Evolutionary conservation across 148 eudicot genomes (phyloP), one percentile per base, ranked within the genome.

Genomic region (Rhododendron ferrugineum): DNA sequence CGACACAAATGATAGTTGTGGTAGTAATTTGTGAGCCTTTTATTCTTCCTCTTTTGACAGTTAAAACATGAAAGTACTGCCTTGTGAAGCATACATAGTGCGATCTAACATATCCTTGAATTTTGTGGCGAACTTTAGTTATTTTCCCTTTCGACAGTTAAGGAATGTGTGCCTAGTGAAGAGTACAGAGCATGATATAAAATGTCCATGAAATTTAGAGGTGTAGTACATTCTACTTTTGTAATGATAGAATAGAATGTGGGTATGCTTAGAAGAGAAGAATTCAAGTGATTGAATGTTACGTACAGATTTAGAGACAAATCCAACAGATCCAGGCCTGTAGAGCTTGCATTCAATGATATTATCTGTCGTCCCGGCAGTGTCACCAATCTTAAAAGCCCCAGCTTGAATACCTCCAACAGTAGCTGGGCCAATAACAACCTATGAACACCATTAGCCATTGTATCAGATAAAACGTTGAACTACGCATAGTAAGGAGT

Each of bases 391-490:
- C 90, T 93, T 97, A 85, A 97, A 97, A 78, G 99, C 98, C 87
- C 99, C 99, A 87, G 99, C 98, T 91, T 95, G 98, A 90, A 97
- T 88, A 78, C 99, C 99, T 84, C 99, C 98, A 81, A 97, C 99
- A 36, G 99, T 97, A 64, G 99, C 98, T 60, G 98, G 98, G 22
- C 99, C 99, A 89, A 97, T 90, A 82, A 97, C 91, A 87, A 97
- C 96, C 99, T 97, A 85, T 83, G 80, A 85, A 82, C 30, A 74
- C 1, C 18, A 34, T 28, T 56, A 44, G 47, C 36, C 32, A 64
- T 40, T 30, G 54, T 40, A 75, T 47, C 11, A 80, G 84, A 84
- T 22, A 66, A 54, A 36, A 6, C 1, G 36, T 46, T 82, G 66
- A 54, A 44, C 68, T 18, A 52, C 18, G 30, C 47, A 83, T 1